These are phyloP conservation scores for Thalia dealbata DNA, from an alignment of 176 grass and related monocot species.

Conservation along the genomic window DNA sequence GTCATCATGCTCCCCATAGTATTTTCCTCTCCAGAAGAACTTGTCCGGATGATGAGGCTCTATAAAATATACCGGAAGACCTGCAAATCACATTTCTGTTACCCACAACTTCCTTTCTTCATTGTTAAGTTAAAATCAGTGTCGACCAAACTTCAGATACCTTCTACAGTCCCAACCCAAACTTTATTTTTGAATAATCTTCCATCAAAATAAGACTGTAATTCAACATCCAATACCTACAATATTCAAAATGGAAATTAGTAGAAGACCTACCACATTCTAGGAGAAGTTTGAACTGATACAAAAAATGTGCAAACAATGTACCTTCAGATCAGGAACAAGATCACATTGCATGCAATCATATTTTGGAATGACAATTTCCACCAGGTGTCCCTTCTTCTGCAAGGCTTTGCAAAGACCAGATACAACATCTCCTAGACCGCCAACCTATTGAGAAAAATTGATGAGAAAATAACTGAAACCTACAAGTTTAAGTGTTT, in stretches of 20 bases:
- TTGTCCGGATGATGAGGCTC: conserved; percentile 84
- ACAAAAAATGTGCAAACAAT: conserved; percentile 17
- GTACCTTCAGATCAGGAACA: conserved; percentile 70
- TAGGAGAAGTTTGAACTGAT: neutral
- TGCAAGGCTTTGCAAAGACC: conserved; percentile 86
- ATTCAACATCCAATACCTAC: conserved; percentile 58
- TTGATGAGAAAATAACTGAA: conserved; percentile 16
- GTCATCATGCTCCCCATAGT: conserved; percentile 90
- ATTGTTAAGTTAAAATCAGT: neutral
- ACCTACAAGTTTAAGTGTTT: neutral
- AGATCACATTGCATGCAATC: conserved; percentile 79
- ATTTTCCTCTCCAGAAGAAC: conserved; percentile 74
- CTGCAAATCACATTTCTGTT: conserved; percentile 31
- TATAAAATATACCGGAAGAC: conserved; percentile 93
- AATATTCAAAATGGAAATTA: conserved; percentile 19
- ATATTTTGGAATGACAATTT: conserved; percentile 95
- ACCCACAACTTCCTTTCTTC: neutral
- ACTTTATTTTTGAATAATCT: conserved; percentile 80
- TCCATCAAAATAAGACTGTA: conserved; percentile 90
- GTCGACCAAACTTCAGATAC: conserved; percentile 13
- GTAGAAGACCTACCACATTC: conserved; percentile 8
- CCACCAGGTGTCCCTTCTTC: conserved; percentile 65
- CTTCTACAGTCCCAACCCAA: conserved; percentile 95
- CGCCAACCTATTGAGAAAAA: conserved; percentile 60
- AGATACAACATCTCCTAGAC: conserved; percentile 88